Evolutionary conservation across 768 basidiomycete species (phyloP).

Genomic region (Tulasnella sp.): DNA sequence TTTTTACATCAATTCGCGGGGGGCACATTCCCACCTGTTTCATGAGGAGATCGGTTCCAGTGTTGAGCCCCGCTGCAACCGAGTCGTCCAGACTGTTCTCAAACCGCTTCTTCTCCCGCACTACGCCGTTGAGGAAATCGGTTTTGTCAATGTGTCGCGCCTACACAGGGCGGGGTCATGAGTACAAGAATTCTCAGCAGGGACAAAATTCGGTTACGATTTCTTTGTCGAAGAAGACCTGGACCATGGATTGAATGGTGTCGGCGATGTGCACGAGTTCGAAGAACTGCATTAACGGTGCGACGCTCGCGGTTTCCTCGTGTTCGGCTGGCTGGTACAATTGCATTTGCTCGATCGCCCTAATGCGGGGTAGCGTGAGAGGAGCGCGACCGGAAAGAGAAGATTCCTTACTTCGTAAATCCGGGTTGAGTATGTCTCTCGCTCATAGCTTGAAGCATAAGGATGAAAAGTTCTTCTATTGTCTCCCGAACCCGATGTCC

Average conservation of each 20-base stretch:
- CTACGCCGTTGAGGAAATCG: slow-evolving; percentile 86
- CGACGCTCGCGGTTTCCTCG: slow-evolving; percentile 67
- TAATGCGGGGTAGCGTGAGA: slow-evolving; percentile 23
- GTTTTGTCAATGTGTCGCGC: slow-evolving; percentile 82
- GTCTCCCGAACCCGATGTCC: slow-evolving; percentile 84
- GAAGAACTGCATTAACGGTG: slow-evolving; percentile 92
- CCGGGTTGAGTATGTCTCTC: slow-evolving; percentile 72
- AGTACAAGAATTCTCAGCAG: too few relatives aligned
- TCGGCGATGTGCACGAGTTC: slow-evolving; percentile 96
- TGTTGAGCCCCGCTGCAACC: slow-evolving; percentile 87
- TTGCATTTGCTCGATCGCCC: slow-evolving; percentile 82
- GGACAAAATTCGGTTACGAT: slow-evolving; percentile 38
- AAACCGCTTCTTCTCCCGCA: slow-evolving; percentile 94
- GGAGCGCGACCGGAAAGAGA: not conserved
- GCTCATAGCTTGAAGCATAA: slow-evolving; percentile 65
- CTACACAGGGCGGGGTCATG: slow-evolving; percentile 27
- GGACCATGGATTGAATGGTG: slow-evolving; percentile 94
- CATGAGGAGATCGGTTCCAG: slow-evolving; percentile 93
- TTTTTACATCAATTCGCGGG: not conserved
- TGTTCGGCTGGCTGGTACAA: slow-evolving; percentile 85
- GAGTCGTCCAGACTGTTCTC: slow-evolving; percentile 87
- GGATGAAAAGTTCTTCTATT: slow-evolving; percentile 85
- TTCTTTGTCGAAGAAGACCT: slow-evolving; percentile 97
- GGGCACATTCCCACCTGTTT: slow-evolving; percentile 49
- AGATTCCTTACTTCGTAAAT: slow-evolving; percentile 51